Evolutionary conservation across 2,329 filamentous ascomycete species (phyloP).

Genomic region (Emericellopsis cladophorae): DNA sequence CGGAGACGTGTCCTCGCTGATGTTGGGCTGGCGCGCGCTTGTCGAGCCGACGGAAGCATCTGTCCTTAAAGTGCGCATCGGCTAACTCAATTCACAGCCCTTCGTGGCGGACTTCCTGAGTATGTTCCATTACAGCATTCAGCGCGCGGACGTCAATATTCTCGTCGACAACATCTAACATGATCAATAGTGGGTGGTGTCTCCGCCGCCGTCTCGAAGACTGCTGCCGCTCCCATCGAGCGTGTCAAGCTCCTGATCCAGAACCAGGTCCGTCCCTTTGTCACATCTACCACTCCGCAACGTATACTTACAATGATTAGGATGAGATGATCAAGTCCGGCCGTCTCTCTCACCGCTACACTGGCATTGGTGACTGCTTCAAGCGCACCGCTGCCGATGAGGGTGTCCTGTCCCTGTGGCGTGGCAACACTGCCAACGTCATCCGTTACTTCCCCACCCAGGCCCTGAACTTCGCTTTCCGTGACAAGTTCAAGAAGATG

Average conservation of each 20-base stretch:
- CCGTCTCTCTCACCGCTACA: conserved; percentile 96
- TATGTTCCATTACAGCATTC: conserved; percentile 42
- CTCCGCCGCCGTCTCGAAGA: conserved; percentile 99
- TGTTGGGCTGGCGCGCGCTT: too few relatives aligned
- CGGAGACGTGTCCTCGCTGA: too few relatives aligned
- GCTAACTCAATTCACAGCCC: conserved; percentile 39
- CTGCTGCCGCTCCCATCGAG: conserved; percentile 98
- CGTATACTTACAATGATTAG: conserved; percentile 35
- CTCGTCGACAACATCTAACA: conserved; percentile 8
- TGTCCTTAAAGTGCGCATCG: too few relatives aligned
- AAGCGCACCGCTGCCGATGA: conserved; percentile 77
- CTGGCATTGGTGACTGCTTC: conserved; percentile 93
- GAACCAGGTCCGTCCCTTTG: conserved; percentile 74
- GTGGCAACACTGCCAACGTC: conserved; percentile 99
- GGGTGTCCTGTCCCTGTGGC: conserved; percentile 92
- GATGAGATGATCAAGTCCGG: conserved; percentile 99
- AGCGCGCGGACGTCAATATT: not conserved
- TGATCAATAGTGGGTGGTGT: conserved; percentile 84
- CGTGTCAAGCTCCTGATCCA: conserved; percentile 99
- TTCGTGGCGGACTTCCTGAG: conserved; percentile 98
- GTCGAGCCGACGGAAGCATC: too few relatives aligned
- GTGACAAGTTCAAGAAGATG: conserved; percentile 99
- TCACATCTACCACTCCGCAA: not conserved
- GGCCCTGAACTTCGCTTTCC: conserved; percentile 99
- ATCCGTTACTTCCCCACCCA: conserved; percentile 99